Evolutionary conservation across 805 yeast species (phyloP).

Genomic region (Candida suzukii): DNA sequence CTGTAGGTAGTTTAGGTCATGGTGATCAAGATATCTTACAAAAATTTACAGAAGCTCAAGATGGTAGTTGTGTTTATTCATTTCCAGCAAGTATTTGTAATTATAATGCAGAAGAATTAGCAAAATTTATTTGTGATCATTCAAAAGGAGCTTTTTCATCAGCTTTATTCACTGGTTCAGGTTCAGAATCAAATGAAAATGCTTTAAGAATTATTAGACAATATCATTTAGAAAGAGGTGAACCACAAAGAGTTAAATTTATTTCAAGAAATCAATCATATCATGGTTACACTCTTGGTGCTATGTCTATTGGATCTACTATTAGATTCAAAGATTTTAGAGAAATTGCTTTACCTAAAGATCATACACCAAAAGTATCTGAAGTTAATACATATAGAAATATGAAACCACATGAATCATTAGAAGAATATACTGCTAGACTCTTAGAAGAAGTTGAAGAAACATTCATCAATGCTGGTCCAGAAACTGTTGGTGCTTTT

Average conservation of each 20-base stretch:
- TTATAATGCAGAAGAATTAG: conserved; percentile 34
- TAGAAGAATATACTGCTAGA: conserved; percentile 30
- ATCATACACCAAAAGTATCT: conserved; percentile 22
- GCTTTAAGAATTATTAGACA: conserved; percentile 64
- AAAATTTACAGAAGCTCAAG: conserved; percentile 32
- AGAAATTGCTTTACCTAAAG: conserved; percentile 16
- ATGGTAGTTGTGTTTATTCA: conserved; percentile 28
- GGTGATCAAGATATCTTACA: conserved; percentile 31
- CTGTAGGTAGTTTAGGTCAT: conserved; percentile 43
- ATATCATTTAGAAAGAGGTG: conserved; percentile 36
- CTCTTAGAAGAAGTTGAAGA: conserved; percentile 35
- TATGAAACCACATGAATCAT: conserved; percentile 26
- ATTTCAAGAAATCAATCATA: conserved; percentile 38
- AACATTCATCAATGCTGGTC: conserved; percentile 30
- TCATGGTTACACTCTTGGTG: conserved; percentile 44
- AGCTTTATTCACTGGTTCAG: conserved; percentile 54
- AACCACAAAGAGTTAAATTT: conserved; percentile 31
- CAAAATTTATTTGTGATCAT: conserved; percentile 34
- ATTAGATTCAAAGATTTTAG: conserved; percentile 28
- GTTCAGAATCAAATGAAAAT: conserved; percentile 77
- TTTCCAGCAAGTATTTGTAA: conserved; percentile 28
- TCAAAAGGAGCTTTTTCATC: conserved; percentile 31
- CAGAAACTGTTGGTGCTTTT: conserved; percentile 35
- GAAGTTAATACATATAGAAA: conserved; percentile 27
- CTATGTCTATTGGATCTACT: conserved; percentile 33